Percentiles rank a stretch among this genome's conserved stretches.
Evolutionary conservation across 306 rosid genomes (phyloP).

Genomic region (Rosa multiflora): DNA sequence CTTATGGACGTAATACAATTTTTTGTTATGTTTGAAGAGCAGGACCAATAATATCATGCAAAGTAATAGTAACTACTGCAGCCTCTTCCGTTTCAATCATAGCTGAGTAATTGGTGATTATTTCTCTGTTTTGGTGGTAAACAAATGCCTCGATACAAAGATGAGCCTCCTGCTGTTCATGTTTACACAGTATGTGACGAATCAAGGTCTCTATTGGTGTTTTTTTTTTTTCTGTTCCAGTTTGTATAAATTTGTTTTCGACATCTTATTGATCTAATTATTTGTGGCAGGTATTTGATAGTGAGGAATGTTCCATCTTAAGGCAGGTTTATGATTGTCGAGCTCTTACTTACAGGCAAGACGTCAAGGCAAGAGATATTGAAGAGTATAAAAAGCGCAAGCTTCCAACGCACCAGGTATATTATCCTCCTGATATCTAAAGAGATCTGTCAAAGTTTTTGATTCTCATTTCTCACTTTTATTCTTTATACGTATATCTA

Average conservation of each 20-base stretch:
- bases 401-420: slow-evolving; percentile 85
- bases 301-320: slow-evolving; percentile 81
- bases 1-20: background rate
- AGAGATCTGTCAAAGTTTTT: background rate
- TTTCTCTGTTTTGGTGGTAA: background rate
- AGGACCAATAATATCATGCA: background rate
- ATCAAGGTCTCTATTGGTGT: slow-evolving; percentile 53
- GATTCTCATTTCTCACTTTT: slow-evolving; percentile 2
- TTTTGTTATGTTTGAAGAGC: background rate
- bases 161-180: slow-evolving; percentile 66
- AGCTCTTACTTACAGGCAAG: slow-evolving; percentile 74
- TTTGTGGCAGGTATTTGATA: slow-evolving; percentile 58
- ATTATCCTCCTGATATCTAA: slow-evolving; percentile 14
- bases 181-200: slow-evolving; percentile 86
- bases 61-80: background rate
- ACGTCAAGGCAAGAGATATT: slow-evolving; percentile 69
- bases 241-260: background rate
- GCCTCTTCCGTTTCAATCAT: background rate
- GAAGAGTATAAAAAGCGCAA: slow-evolving; percentile 55
- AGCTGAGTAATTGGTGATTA: background rate
- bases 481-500: background rate
- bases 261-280: background rate
- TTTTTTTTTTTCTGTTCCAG: background rate
- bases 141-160: slow-evolving; percentile 63
- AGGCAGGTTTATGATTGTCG: slow-evolving; percentile 77